A percentile compares a stretch with the other conserved stretches of the same genome.
Conservation (phyloP, 176 grass and related monocot genomes). For the Paspalum vaginatum region DNA sequence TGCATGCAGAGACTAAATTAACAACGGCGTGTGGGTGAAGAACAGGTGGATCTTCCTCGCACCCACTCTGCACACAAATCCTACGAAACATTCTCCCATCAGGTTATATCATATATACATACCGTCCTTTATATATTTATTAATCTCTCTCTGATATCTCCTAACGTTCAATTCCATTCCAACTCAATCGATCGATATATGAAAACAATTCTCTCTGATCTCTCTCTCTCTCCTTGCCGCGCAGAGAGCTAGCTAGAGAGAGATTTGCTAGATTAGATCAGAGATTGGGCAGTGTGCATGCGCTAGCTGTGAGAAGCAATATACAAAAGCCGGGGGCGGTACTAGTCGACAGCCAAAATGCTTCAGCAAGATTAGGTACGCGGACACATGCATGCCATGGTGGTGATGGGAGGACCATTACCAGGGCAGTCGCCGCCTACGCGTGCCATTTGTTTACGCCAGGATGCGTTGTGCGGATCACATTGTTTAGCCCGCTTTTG, state of each 20-base stretch:
- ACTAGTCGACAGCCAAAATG: conserved; percentile 33
- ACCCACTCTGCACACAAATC: conserved; percentile 48
- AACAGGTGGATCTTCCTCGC: conserved; percentile 50
- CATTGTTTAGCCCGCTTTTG: conserved; percentile 33
- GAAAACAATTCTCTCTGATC: conserved; percentile 17
- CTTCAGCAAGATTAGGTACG: conserved; percentile 34
- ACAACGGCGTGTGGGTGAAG: conserved; percentile 22
- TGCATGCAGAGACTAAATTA: conserved; percentile 2
- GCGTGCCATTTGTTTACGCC: conserved; percentile 56
- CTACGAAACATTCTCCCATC: conserved; percentile 46
- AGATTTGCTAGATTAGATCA: conserved; percentile 59
- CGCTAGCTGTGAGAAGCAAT: conserved; percentile 46
- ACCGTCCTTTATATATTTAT: neutral
- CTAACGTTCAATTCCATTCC: conserved; percentile 35
- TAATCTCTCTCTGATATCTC: neutral
- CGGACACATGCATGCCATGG: conserved; percentile 8
- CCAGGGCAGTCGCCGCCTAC: neutral
- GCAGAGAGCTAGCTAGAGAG: neutral
- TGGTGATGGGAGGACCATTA: neutral
- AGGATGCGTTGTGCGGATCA: conserved; percentile 27
- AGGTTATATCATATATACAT: conserved; percentile 3
- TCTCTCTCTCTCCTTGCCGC: conserved; percentile 6
- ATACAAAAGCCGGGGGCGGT: conserved; percentile 38
- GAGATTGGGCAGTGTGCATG: conserved; percentile 47
- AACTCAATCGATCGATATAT: conserved; percentile 10